Evolutionary conservation across 2,329 filamentous ascomycete species (phyloP), one percentile per base, ranked within the genome.

Genomic region (Cadophora sp.): DNA sequence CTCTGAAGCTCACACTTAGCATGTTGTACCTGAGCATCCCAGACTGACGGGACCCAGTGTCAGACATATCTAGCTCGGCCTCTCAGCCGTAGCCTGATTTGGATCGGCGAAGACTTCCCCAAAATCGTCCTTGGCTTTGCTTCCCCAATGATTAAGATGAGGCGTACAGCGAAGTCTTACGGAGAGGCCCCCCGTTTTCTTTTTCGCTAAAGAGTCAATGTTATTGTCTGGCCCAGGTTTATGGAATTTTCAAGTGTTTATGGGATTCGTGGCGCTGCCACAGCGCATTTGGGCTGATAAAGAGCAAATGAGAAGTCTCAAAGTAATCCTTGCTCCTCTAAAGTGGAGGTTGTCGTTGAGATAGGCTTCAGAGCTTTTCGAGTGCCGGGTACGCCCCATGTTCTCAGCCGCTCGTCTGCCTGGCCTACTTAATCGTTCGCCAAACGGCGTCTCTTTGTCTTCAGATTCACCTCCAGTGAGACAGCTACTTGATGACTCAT

Each of bases 361-460:
- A 29, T 53, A 53, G 26, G 24, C 50, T 16, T 14, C n/a, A 29
- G 37, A 40, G 26, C 50, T 53, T 26, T 53, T 26, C 8, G 50
- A 14, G 5, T 51, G 48, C 48, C 27, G 24, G n/a, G 48, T 14
- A 29, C 26, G 5, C 19, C 26, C 6, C 2, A 53, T 29, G 50
- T 11, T 31, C 22, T 53, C 50, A 31, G 26, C 51, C 26, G 14
- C 51, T 31, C 34, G 51, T 19, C 51, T 40, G 56, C 34, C 56
- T 43, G 9, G 34, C 56, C 12, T 59, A 34, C 11, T 37, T 9
- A 37, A 4, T 1, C 8, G 4, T 11, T 12, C 1, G 26, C 16
- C n/a, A n/a, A 48, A 22, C 11, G n/a, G 51, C 51, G n/a, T 14
- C 19, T 37, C 56, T 59, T 59, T 59, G 34, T 59, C 16, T 29